phyloP scores from a whole-genome alignment of 768 basidiomycete genomes.

The Agrocybe praecox region DNA sequence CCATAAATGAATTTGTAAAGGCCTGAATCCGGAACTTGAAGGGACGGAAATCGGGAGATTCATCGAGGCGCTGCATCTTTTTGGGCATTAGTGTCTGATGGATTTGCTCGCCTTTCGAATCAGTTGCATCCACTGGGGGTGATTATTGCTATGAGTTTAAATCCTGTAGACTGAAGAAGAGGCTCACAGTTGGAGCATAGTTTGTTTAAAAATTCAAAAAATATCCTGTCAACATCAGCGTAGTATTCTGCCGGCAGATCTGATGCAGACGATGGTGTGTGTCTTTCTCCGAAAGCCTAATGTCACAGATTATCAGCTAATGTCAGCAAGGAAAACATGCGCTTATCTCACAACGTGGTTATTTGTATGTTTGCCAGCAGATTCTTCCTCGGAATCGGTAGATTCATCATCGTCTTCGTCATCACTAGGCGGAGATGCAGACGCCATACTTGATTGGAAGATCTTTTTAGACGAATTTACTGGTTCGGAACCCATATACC shows the following conservation, averaged over 20 bases:
- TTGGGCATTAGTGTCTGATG: constrained; percentile 99
- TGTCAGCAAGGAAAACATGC: constrained; percentile 2
- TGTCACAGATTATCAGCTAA: constrained; percentile 11
- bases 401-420: constrained; percentile 54
- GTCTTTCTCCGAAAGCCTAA: constrained; percentile 33
- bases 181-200: constrained; percentile 90
- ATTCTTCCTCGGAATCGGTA: constrained; percentile 43
- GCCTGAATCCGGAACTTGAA: constrained; percentile 99
- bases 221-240: constrained; percentile 84
- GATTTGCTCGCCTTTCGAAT: constrained; percentile 94
- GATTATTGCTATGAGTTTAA: constrained; percentile 10
- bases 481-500: constrained; percentile 20
- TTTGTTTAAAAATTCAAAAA: constrained; percentile 85
- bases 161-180: constrained; percentile 17
- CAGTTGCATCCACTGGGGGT: constrained; percentile 82
- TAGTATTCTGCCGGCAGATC: constrained; percentile 84
- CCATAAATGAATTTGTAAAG: constrained; percentile 94
- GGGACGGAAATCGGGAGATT: constrained; percentile 94
- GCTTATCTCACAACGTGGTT: constrained; percentile 20
- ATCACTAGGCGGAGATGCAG: constrained; percentile 43
- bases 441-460: constrained; percentile 30
- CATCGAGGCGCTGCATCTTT: constrained; percentile 97
- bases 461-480: constrained; percentile 11
- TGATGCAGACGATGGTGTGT: constrained; percentile 26
- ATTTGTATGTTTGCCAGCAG: constrained; percentile 19